phyloP scores from a whole-genome alignment of 208 protist species.

The Trypanosoma caninum region DNA sequence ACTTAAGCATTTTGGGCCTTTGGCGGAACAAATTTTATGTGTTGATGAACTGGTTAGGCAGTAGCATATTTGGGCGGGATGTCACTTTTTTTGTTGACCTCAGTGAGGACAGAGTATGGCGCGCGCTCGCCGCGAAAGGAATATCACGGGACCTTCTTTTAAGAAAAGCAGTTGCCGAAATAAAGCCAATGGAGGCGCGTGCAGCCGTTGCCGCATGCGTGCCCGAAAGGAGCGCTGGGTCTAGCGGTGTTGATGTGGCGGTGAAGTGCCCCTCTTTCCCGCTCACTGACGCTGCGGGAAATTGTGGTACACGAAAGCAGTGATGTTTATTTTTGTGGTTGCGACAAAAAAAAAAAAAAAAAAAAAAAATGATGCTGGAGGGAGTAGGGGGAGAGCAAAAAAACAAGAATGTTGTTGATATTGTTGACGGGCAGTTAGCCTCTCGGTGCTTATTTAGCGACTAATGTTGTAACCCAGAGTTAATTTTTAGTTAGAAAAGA shows the following conservation, averaged over 20 bases:
- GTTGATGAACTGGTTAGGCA: constrained; percentile 79
- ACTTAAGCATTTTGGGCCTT: constrained; percentile 81
- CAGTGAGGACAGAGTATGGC: constrained; percentile 69
- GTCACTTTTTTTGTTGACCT: constrained; percentile 84
- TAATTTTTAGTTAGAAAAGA: neutral
- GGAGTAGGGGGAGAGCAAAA: neutral
- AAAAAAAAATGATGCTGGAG: neutral
- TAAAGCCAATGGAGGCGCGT: constrained; percentile 31
- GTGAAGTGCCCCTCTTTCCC: too few species aligned
- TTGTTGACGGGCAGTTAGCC: too few species aligned
- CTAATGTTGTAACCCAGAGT: too few species aligned
- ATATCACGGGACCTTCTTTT: constrained; percentile 55
- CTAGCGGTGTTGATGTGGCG: too few species aligned
- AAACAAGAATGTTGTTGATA: neutral
- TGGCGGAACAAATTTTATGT: constrained; percentile 82
- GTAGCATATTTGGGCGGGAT: constrained; percentile 77
- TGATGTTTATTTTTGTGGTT: too few species aligned
- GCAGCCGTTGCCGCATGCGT: constrained; percentile 41
- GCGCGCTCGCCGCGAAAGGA: constrained; percentile 49
- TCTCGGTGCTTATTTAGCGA: too few species aligned
- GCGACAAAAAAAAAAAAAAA: constrained; percentile 18
- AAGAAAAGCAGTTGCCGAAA: constrained; percentile 41
- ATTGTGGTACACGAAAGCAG: too few species aligned
- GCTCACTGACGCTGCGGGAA: too few species aligned
- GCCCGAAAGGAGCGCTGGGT: constrained; percentile 34